Percentiles rank a stretch among this genome's conserved stretches.
Evolutionary conservation across 306 rosid genomes (phyloP).

Genomic region (Cicer arietinum): DNA sequence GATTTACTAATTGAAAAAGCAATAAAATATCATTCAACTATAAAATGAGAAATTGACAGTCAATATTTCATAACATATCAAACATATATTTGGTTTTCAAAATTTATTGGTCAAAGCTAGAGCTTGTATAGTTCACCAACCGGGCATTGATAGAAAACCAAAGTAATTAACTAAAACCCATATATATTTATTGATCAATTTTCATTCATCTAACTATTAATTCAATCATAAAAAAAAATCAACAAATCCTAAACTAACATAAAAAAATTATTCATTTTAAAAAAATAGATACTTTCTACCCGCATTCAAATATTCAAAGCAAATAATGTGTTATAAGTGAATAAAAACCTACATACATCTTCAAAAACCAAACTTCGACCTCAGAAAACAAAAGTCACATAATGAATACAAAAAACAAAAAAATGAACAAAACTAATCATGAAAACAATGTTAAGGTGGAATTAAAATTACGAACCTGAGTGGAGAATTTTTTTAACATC

Average conservation of each 20-base stretch:
- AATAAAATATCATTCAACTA: constrained; percentile 9
- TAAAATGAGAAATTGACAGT: background rate
- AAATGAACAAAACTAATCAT: background rate
- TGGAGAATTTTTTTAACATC: constrained; percentile 47
- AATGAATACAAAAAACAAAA: background rate
- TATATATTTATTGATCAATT: background rate
- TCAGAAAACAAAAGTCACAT: background rate
- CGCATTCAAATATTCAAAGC: background rate
- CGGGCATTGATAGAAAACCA: background rate
- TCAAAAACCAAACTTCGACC: background rate
- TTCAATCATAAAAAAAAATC: background rate
- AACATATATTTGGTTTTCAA: no score
- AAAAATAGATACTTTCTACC: background rate
- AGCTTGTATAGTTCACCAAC: no score
- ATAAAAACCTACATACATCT: background rate
- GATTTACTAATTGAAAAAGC: background rate
- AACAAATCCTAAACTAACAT: background rate
- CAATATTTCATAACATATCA: background rate
- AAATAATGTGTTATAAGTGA: background rate
- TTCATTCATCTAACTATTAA: background rate
- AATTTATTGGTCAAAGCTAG: no score
- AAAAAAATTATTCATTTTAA: background rate
- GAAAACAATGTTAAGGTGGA: background rate
- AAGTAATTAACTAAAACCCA: background rate
- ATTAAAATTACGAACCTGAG: constrained; percentile 43